These are phyloP conservation scores for Yarrowia porcina DNA, from an alignment of 805 yeast species.

Conservation along the genomic window DNA sequence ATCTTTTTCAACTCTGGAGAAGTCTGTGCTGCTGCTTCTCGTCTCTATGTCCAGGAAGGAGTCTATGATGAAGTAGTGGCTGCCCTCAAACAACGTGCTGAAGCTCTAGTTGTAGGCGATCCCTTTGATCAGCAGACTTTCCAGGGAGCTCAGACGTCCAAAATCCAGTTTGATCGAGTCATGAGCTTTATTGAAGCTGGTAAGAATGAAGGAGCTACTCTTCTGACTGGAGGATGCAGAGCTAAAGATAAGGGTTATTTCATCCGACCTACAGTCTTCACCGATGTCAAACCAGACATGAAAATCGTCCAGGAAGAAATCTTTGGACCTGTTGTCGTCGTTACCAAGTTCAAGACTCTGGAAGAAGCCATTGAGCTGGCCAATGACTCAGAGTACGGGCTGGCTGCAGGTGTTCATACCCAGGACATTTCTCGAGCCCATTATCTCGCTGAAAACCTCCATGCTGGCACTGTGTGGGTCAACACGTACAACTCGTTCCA, in stretches of 20 bases:
- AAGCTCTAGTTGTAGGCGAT: slow-evolving; percentile 59
- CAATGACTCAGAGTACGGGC: slow-evolving; percentile 71
- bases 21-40: slow-evolving; percentile 91
- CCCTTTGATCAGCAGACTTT: slow-evolving; percentile 71
- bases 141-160: slow-evolving; percentile 90
- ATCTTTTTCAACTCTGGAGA: slow-evolving; percentile 93
- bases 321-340: slow-evolving; percentile 80
- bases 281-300: slow-evolving; percentile 63
- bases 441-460: slow-evolving; percentile 54
- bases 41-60: slow-evolving; percentile 81
- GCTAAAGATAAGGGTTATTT: slow-evolving; percentile 56
- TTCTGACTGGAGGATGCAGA: slow-evolving; percentile 74
- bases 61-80: slow-evolving; percentile 70
- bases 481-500: slow-evolving; percentile 67
- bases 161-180: slow-evolving; percentile 70
- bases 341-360: slow-evolving; percentile 61
- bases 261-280: slow-evolving; percentile 72
- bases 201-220: slow-evolving; percentile 74
- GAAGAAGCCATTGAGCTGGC: slow-evolving; percentile 68
- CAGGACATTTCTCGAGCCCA: slow-evolving; percentile 64
- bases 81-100: slow-evolving; percentile 53
- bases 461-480: slow-evolving; percentile 68
- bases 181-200: slow-evolving; percentile 73
- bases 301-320: slow-evolving; percentile 74
- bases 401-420: slow-evolving; percentile 80